These are phyloP conservation scores for Physcomitrellopsis africana DNA, from an alignment of 225 moss, liverwort and hornwort genomes.

Conservation along the genomic window DNA sequence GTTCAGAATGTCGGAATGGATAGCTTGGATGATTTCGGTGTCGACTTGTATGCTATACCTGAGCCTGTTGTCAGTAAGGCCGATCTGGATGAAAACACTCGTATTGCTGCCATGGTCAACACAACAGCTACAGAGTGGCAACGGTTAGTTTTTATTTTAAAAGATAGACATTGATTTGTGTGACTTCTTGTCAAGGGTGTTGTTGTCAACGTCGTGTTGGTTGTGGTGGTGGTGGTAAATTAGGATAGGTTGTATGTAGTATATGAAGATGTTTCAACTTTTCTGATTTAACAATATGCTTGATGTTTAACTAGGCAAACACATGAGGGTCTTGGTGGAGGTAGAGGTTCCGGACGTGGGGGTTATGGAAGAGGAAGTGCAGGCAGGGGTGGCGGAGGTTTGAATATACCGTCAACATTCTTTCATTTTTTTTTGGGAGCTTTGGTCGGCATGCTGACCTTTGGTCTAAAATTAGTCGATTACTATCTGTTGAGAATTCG, in stretches of 20 bases:
- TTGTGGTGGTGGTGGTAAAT: too few species aligned
- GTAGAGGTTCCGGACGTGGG: conserved; percentile 90
- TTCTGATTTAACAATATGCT: conserved; percentile 13
- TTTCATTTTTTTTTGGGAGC: conserved; percentile 1
- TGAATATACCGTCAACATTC: conserved; percentile 14
- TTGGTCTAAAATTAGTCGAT: background rate
- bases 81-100: conserved; percentile 82
- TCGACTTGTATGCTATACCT: conserved; percentile 91
- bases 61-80: conserved; percentile 70
- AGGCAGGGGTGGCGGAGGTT: conserved; percentile 70
- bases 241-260: background rate
- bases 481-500: background rate
- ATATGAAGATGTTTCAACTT: background rate
- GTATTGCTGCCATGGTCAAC: conserved; percentile 88
- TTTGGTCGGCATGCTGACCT: conserved; percentile 4
- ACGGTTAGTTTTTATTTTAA: conserved; percentile 43
- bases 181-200: background rate
- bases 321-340: conserved; percentile 81
- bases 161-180: conserved; percentile 11
- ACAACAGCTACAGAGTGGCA: conserved; percentile 95
- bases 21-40: conserved; percentile 92
- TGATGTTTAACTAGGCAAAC: conserved; percentile 72
- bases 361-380: conserved; percentile 81
- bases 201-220: background rate
- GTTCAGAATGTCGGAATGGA: conserved; percentile 71